These are phyloP conservation scores for Datisca glomerata DNA, from an alignment of 306 rosid genomes.

Conservation along the genomic window DNA sequence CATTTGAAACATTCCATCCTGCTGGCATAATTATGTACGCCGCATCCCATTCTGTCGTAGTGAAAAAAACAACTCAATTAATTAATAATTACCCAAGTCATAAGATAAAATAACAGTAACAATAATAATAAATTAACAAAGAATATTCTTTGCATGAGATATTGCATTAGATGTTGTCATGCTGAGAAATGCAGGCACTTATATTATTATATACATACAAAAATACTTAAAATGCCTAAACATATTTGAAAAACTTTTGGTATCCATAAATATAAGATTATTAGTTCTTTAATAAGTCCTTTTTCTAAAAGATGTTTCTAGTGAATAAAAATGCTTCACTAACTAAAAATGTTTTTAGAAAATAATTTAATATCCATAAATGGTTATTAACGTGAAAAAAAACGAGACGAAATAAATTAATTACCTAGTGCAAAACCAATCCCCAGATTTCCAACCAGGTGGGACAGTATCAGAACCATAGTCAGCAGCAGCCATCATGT, in stretches of 20 bases:
- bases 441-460: conserved; percentile 97
- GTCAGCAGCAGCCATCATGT: conserved; percentile 29
- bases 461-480: conserved; percentile 50
- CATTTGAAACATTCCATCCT: conserved; percentile 77
- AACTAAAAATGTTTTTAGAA: too few species aligned
- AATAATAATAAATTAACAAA: not conserved
- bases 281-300: not conserved
- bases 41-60: conserved; percentile 63
- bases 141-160: not conserved
- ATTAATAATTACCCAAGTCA: not conserved
- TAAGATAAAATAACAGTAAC: not conserved
- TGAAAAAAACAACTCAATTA: not conserved
- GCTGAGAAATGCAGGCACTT: too few species aligned
- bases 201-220: too few species aligned
- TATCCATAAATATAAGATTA: not conserved
- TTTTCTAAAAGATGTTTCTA: not conserved
- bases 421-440: conserved; percentile 83
- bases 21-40: conserved; percentile 84
- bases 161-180: too few species aligned
- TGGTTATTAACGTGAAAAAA: not conserved
- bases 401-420: not conserved
- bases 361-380: too few species aligned
- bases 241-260: too few species aligned
- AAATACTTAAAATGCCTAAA: too few species aligned
- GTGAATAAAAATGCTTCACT: too few species aligned